Conservation (phyloP, 768 basidiomycete genomes). For the Trametes elegans region DNA sequence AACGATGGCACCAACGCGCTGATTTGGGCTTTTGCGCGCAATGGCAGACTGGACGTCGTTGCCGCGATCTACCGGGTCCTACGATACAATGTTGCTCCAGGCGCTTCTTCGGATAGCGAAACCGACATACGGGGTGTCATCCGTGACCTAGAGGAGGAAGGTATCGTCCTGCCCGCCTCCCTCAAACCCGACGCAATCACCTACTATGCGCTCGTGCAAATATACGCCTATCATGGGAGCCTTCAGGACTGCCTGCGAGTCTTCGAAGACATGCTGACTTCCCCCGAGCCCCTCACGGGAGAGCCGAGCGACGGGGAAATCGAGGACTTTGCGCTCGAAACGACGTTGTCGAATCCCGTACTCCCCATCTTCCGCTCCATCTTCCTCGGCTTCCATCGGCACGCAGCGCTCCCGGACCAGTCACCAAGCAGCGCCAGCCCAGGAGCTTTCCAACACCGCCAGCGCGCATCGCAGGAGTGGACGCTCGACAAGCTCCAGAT, state of each 20-base stretch:
- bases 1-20: constrained; percentile 68
- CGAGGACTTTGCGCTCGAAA: constrained; percentile 27
- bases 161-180: constrained; percentile 40
- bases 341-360: constrained; percentile 42
- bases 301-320: constrained; percentile 26
- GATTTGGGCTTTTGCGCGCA: constrained; percentile 65
- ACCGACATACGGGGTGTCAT: constrained; percentile 32
- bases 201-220: constrained; percentile 67
- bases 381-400: constrained; percentile 72
- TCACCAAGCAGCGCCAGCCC: neutral
- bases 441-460: neutral
- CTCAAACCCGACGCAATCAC: constrained; percentile 63
- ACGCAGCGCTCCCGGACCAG: constrained; percentile 33
- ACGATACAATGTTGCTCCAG: constrained; percentile 48
- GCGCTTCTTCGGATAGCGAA: constrained; percentile 26
- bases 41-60: constrained; percentile 53
- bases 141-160: constrained; percentile 41
- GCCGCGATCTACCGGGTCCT: constrained; percentile 62
- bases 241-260: constrained; percentile 52
- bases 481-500: constrained; percentile 51
- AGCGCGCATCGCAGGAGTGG: constrained; percentile 40
- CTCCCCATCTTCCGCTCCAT: constrained; percentile 60
- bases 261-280: constrained; percentile 66
- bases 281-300: constrained; percentile 30
- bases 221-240: constrained; percentile 69